These are phyloP conservation scores for Chlorella sp. DNA, from an alignment of 139 green algal species.

Conservation along the genomic window DNA sequence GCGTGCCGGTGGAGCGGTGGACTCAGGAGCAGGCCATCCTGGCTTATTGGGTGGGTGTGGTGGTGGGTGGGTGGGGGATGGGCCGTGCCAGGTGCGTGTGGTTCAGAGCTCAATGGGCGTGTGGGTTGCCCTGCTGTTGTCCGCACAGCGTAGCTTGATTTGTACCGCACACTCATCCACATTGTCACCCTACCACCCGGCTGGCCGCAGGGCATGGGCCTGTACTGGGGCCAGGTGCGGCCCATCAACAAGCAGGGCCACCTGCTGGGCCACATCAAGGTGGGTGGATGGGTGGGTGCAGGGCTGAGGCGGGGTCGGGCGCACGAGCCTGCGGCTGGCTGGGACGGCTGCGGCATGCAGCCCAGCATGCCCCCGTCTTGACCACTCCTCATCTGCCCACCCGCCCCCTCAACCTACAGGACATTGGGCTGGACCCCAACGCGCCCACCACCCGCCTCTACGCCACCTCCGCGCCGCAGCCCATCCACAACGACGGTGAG, in stretches of 20 bases:
- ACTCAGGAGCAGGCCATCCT: constrained; percentile 49
- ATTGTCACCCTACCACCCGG: too few species aligned
- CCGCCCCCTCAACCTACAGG: constrained; percentile 29
- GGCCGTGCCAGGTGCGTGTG: too few species aligned
- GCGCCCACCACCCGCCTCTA: constrained; percentile 72
- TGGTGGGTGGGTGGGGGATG: background rate
- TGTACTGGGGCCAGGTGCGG: constrained; percentile 59
- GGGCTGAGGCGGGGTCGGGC: background rate
- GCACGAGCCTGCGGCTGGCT: too few species aligned
- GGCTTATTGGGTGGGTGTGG: constrained; percentile 26
- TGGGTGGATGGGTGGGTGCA: background rate
- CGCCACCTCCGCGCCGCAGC: constrained; percentile 67
- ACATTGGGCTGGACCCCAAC: constrained; percentile 70
- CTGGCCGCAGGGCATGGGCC: constrained; percentile 54
- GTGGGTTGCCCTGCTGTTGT: too few species aligned
- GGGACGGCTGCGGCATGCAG: too few species aligned
- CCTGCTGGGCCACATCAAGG: constrained; percentile 68
- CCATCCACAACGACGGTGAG: constrained; percentile 68
- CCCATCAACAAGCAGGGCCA: constrained; percentile 70
- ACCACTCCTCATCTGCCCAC: too few species aligned
- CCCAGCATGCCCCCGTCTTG: too few species aligned
- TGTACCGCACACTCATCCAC: too few species aligned
- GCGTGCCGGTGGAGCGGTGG: constrained; percentile 66
- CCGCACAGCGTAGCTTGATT: too few species aligned
- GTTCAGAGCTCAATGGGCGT: too few species aligned